Evolutionary conservation across 306 rosid species (phyloP), one percentile per base, ranked within the genome.

Genomic region (Pterocarpus santalinus): DNA sequence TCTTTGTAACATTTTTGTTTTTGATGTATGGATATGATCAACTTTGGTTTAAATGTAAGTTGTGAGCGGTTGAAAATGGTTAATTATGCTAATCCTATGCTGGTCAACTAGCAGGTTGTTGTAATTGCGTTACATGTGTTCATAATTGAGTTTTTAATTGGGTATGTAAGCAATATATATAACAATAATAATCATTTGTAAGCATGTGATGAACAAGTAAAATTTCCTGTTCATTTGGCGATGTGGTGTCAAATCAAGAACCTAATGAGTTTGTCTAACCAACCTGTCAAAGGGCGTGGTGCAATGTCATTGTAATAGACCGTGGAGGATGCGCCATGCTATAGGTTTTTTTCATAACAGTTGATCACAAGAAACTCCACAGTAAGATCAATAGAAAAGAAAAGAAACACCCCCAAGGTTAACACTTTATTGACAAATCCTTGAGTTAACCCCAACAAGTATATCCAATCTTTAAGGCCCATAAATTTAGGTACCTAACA

Each of bases 231-330:
- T 83, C 72, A 79, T 79, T 64, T 55, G 83, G 81, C 62, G 75
- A 65, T 69, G 0, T 76, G 78, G 47, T 66, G 85, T 72, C 87
- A 60, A 61, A 77, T 83, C 81, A 66, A 46, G 11, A 53, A 80
- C 80, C 82, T 68, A 80, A 68, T 68, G 39, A 63, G 67, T 51
- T 79, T 65, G 80, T 76, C 67, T 81, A 73, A 72, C 64, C 28
- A 66, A 71, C 22, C 32, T 15, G 32, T 60, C 51, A 49, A 72
- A 80, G 68, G 17, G 43, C 11, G 46, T 78, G 85, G 64, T 77
- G 49, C 22, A 76, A 22, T 52, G 86, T 79, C 82, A 52, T 44
- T 58, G 43, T 76, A 34, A 75, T 35, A 38, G 58, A 64, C 58
- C 28, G 14, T 72, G 15, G 52, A 39, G 53, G 75, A 64, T 32